Evolutionary conservation across 257 asterid genomes (phyloP).

Genomic region (Solanum pennellii): DNA sequence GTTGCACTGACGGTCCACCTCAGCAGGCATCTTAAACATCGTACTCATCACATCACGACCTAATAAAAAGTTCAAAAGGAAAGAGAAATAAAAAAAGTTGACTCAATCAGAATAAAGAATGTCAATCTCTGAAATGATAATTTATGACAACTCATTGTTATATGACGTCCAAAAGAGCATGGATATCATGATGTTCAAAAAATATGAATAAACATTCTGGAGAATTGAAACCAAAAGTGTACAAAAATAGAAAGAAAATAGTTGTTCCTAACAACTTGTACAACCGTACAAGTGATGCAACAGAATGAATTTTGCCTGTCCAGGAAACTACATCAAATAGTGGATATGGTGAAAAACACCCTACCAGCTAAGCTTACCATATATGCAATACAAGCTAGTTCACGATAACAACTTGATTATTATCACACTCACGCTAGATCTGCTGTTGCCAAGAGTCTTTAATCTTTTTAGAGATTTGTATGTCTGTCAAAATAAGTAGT

Average conservation of each 20-base stretch:
- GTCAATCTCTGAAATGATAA: neutral
- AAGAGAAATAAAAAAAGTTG: neutral
- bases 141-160: neutral
- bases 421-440: neutral
- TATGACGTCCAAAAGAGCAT: neutral
- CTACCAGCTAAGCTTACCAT: neutral
- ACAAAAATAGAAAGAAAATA: neutral
- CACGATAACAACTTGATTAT: neutral
- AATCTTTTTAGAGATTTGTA: neutral
- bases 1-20: slow-evolving; percentile 1
- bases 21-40: slow-evolving; percentile 1
- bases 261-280: neutral
- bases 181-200: neutral
- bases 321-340: neutral
- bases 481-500: neutral
- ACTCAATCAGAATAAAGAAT: neutral
- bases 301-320: neutral
- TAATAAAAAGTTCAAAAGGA: neutral
- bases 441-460: neutral
- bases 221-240: neutral
- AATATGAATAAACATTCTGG: neutral
- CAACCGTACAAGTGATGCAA: neutral
- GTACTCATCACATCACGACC: slow-evolving; percentile 1
- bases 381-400: neutral
- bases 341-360: neutral